Conservation (phyloP, 1,284 basidiomycete species). For the Trametes pubescens region DNA sequence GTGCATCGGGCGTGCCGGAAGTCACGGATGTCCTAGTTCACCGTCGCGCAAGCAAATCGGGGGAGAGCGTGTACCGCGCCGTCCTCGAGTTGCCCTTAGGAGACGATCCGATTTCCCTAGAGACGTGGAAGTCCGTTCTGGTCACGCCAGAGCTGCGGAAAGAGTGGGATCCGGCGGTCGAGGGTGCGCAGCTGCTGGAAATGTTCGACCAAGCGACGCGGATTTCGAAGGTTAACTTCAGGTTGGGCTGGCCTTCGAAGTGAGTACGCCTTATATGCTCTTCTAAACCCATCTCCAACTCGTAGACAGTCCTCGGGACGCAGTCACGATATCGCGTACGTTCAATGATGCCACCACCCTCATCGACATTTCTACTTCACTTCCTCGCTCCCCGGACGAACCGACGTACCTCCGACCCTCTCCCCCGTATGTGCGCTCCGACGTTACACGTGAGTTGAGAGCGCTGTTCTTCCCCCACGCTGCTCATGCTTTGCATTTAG, state of each 20-base stretch:
- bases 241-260: constrained; percentile 97
- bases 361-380: constrained; percentile 94
- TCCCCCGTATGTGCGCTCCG: constrained; percentile 94
- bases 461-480: not conserved
- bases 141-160: constrained; percentile 86
- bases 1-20: constrained; percentile 60
- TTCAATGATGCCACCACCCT: constrained; percentile 85
- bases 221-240: constrained; percentile 90
- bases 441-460: constrained; percentile 73
- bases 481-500: constrained; percentile 47
- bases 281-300: not conserved
- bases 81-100: constrained; percentile 79
- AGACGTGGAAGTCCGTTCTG: constrained; percentile 85
- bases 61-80: constrained; percentile 84
- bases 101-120: constrained; percentile 71
- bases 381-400: constrained; percentile 92
- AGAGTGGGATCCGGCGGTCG: constrained; percentile 94
- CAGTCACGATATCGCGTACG: constrained; percentile 91
- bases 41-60: constrained; percentile 66
- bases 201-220: constrained; percentile 87
- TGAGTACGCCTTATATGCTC: constrained; percentile 50
- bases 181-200: constrained; percentile 85
- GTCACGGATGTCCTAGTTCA: constrained; percentile 74
- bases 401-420: constrained; percentile 93
- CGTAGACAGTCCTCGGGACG: constrained; percentile 79